Evolutionary conservation across 768 basidiomycete genomes (phyloP), one percentile per base, ranked within the genome.

Genomic region (Dioszegia crocea): DNA sequence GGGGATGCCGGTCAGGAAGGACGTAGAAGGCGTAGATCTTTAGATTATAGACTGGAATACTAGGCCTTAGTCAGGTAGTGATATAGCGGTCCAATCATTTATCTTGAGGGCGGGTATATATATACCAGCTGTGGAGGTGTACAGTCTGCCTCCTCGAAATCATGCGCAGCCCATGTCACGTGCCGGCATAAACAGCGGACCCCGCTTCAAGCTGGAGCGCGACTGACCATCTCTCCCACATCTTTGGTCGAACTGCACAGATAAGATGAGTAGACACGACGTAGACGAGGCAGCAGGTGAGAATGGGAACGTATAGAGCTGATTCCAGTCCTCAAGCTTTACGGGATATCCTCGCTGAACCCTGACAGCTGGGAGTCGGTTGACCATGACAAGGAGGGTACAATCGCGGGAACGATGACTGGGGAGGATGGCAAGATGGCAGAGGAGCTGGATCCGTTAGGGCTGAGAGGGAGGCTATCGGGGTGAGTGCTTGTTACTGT

Each of bases 351-450:
- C 12, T 85, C 84, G 21, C 79, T 91, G 40, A 80, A 83, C 38
- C 92, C 93, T 33, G 84, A 90, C 65, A 82, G 85, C 78, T 96
- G 92, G 92, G 90, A 94, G 75, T 88, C 90, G 51, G 82, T 91
- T 2, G 88, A 92, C 71, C 85, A 91, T 78, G 90, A 93, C 59
- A 77, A 85, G 19, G 87, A 88, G 67, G 86, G 88, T 62, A 84
- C 88, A 0, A 77, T 88, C 16, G 86, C 88, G 10, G 86, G 85
- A 8, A 70, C 74, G 1, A 31, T 70, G 62, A 68, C 67, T 0
- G 62, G 61, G 14, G 70, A 70, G 55, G 68, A 71, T 57, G 73
- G 70, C 3, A 81, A 84, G 14, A 78, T 90, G 57, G 81, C 84
- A 27, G 86, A 84, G 45, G 74, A 74, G 63, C 68, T 73, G 59